phyloP scores from a whole-genome alignment of 345 rosid species.

The Psidium guajava region DNA sequence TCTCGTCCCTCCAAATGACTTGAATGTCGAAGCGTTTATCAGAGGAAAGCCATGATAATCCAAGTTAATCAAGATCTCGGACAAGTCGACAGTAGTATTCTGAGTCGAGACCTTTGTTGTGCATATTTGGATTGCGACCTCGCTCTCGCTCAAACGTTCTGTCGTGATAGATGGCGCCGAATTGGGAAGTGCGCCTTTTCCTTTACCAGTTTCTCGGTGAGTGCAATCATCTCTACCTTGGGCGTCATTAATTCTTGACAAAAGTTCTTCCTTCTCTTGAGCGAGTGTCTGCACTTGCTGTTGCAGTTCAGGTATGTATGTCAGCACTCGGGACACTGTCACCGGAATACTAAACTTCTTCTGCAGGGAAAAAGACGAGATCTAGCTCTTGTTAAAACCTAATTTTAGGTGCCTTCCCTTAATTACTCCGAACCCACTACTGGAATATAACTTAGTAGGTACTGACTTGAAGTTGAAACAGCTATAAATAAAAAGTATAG shows the following conservation, averaged over 20 bases:
- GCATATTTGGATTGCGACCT: slow-evolving; percentile 38
- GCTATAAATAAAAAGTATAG: not conserved
- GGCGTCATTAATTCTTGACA: slow-evolving; percentile 11
- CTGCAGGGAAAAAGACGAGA: slow-evolving; percentile 6
- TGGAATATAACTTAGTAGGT: not conserved
- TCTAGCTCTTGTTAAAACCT: not conserved
- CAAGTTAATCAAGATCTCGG: slow-evolving; percentile 29
- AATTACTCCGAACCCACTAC: not conserved
- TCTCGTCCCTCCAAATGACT: slow-evolving; percentile 28
- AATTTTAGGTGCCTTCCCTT: not conserved
- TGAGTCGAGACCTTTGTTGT: not conserved
- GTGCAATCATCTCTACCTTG: slow-evolving; percentile 3
- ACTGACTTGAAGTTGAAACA: not conserved
- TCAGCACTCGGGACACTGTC: slow-evolving; percentile 23
- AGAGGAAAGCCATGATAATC: slow-evolving; percentile 32
- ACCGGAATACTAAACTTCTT: slow-evolving; percentile 31
- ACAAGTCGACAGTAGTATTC: slow-evolving; percentile 7
- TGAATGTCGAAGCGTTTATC: slow-evolving; percentile 41
- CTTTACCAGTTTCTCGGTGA: slow-evolving; percentile 3
- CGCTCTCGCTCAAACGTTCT: slow-evolving; percentile 27
- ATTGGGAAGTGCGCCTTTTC: not conserved
- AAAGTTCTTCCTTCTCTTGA: slow-evolving; percentile 20
- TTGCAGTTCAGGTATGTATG: slow-evolving; percentile 35
- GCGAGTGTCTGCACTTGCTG: slow-evolving; percentile 17
- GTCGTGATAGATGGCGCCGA: slow-evolving; percentile 12